Base-by-base conservation (phyloP, 2,329 filamentous ascomycete species). In the Cordyceps fumosorosea region DNA sequence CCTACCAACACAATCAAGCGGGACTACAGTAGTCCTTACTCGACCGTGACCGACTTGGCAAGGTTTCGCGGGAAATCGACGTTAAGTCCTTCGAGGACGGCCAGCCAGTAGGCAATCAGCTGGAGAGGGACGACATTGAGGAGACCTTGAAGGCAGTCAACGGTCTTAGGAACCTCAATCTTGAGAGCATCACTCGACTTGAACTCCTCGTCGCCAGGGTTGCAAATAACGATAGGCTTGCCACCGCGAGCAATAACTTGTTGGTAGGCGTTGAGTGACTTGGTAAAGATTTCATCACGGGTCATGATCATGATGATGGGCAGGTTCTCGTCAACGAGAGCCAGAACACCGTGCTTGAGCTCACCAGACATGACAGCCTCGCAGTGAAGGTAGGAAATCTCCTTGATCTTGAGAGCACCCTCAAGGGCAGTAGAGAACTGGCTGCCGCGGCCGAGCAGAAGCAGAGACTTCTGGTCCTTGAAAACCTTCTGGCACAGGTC, bases 291-390 rank as follows among this genome's bases (percentile, higher is more conserved):
- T 70, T 92, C 85, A 74, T 99, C 95, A 64, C 95, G 90, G 60
- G 95, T 99, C 65, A 99, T 84, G 73, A 99, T 98, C 95, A 99
- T 99, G 78, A 99, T 96, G 76, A 99, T 99, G 65, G 95, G 95
- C 44, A 99, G 86, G 79, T 96, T 93, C 84, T 99, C 95, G 72
- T 99, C 95, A 64, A 99, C 95, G 66, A 99, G 84, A 59, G 95
- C 95, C 74, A 99, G 82, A 58, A 99, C 95, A 83, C 95, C 95
- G 78, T 99, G 95, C 86, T 99, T 99, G 71, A 99, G 85, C 81
- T 99, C 95, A 78, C 95, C 95, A 67, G 95, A 98, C 95, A 99
- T 99, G 82, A 99, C 95, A 70, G 95, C 95, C 81, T 99, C 95
- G 78, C 95, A 99, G 79, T 99, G 95, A 64, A 99, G 90, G 79